Percentiles rank a stretch among this genome's conserved stretches.
Conservation (phyloP, 2,329 filamentous ascomycete genomes). For the Claviceps maximensis region DNA sequence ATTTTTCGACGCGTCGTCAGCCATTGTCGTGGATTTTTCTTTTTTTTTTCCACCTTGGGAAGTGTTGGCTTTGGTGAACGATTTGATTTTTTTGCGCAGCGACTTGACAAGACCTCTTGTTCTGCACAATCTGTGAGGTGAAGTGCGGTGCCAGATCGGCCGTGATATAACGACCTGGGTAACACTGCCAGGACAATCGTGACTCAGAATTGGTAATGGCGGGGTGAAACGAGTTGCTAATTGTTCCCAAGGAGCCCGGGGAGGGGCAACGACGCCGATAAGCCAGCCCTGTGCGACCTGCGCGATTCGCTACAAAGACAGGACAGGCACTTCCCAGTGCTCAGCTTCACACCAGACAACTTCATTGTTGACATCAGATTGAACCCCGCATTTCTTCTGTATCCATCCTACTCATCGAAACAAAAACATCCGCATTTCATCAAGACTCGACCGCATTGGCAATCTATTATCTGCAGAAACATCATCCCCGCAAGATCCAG, state of each 20-base stretch:
- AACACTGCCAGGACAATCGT: background rate
- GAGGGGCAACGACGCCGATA: too few relatives aligned
- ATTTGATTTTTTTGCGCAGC: background rate
- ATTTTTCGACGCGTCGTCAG: conserved; percentile 32
- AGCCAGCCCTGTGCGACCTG: too few relatives aligned
- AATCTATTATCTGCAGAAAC: background rate
- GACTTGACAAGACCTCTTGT: background rate
- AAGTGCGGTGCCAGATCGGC: background rate
- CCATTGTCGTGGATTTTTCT: conserved; percentile 22
- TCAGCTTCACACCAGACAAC: too few relatives aligned
- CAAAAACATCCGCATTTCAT: background rate
- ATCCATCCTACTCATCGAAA: background rate
- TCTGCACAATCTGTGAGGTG: background rate
- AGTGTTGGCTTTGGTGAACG: background rate
- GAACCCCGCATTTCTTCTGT: too few relatives aligned
- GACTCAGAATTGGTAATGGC: conserved; percentile 1
- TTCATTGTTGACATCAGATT: too few relatives aligned
- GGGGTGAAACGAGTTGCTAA: background rate
- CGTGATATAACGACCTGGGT: background rate
- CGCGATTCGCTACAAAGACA: too few relatives aligned
- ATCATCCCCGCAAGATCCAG: background rate
- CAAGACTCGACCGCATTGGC: background rate
- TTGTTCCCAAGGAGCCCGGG: background rate
- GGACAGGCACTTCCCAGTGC: too few relatives aligned
- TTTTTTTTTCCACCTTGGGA: background rate